Evolutionary conservation across 805 yeast genomes (phyloP).

Genomic region (Helenozyma baotianmanensis): DNA sequence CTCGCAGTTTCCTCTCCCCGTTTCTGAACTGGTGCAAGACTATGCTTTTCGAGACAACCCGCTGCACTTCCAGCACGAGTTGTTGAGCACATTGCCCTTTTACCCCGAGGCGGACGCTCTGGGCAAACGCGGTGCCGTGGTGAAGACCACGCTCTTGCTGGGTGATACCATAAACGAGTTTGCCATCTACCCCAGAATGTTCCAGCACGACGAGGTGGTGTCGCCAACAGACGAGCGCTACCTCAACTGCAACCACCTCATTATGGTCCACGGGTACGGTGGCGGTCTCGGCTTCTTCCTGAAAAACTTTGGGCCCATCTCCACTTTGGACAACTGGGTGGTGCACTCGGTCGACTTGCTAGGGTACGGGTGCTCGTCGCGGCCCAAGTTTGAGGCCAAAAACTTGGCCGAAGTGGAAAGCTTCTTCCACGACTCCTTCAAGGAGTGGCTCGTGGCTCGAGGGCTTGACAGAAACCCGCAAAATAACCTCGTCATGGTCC

Average conservation of each 20-base stretch:
- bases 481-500: conserved; percentile 66
- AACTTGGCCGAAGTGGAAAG: conserved; percentile 50
- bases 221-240: conserved; percentile 5
- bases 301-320: conserved; percentile 31
- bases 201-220: conserved; percentile 8
- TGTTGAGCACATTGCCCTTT: conserved; percentile 44
- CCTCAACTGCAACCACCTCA: conserved; percentile 29
- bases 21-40: conserved; percentile 51
- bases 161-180: conserved; percentile 37
- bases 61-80: conserved; percentile 42
- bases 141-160: conserved; percentile 27
- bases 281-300: conserved; percentile 42
- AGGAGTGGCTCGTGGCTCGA: conserved; percentile 54
- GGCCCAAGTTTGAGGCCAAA: conserved; percentile 54
- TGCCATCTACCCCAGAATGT: conserved; percentile 25
- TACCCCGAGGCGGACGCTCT: conserved; percentile 30
- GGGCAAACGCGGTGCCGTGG: conserved; percentile 28
- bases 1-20: conserved; percentile 53
- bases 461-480: conserved; percentile 30
- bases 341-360: conserved; percentile 83
- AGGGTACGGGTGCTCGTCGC: conserved; percentile 86
- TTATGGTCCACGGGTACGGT: conserved; percentile 44
- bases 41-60: conserved; percentile 36
- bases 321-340: conserved; percentile 48
- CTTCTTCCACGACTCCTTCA: conserved; percentile 63